Evolutionary conservation across 495 filamentous ascomycete genomes (phyloP).

Genomic region (Xylaria longipes): DNA sequence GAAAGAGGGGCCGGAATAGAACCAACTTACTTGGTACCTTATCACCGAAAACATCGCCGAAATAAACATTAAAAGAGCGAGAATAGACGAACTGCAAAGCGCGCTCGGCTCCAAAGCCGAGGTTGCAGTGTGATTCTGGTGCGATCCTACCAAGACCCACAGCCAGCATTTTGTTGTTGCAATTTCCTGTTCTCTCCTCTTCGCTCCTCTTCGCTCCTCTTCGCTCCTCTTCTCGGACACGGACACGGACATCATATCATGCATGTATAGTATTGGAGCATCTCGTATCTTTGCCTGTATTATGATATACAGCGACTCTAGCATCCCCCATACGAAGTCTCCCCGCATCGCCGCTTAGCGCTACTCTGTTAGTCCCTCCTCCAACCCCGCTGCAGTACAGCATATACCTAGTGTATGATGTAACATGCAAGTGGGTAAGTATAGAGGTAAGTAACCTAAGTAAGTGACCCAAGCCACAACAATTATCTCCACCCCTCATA

Average conservation of each 20-base stretch:
- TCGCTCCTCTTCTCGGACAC: too few species aligned
- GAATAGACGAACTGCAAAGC: too few species aligned
- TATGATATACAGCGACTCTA: too few species aligned
- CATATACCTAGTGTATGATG: neutral
- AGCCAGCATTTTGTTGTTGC: neutral
- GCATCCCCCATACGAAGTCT: too few species aligned
- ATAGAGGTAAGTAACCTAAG: neutral
- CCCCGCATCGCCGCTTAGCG: neutral
- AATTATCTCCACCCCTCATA: too few species aligned
- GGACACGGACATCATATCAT: too few species aligned
- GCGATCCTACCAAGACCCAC: neutral
- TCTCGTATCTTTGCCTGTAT: neutral
- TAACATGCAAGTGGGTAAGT: too few species aligned
- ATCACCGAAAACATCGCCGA: constrained; percentile 3
- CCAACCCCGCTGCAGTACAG: neutral
- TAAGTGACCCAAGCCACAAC: too few species aligned
- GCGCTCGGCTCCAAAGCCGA: neutral
- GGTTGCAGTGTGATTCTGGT: neutral
- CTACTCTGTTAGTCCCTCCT: too few species aligned
- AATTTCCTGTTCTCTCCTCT: neutral
- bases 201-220: too few species aligned
- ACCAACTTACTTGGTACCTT: neutral
- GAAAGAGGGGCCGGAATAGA: neutral
- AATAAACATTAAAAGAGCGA: neutral
- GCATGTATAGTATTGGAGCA: neutral